phyloP scores from a whole-genome alignment of 805 yeast species.

The Cyberlindnera sargentensis region DNA sequence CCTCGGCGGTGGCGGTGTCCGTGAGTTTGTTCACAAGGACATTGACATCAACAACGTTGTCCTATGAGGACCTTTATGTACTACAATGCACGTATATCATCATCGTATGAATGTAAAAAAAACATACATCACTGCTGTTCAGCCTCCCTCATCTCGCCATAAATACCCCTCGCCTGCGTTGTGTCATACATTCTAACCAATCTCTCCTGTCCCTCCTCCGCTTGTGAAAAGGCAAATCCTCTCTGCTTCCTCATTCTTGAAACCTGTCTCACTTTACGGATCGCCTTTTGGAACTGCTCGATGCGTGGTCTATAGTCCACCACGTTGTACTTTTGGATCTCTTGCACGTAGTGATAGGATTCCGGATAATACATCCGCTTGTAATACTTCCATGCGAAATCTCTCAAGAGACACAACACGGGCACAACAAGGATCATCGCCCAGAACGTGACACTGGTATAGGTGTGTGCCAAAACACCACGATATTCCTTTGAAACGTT shows the following conservation, averaged over 20 bases:
- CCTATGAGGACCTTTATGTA: constrained; percentile 13
- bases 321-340: constrained; percentile 89
- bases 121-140: constrained; percentile 11
- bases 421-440: constrained; percentile 72
- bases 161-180: constrained; percentile 72
- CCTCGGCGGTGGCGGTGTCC: constrained; percentile 85
- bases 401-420: constrained; percentile 72
- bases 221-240: constrained; percentile 97
- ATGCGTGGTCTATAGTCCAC: constrained; percentile 93
- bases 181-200: constrained; percentile 93
- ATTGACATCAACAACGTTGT: constrained; percentile 32
- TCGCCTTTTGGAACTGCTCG: constrained; percentile 95
- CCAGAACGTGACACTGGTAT: constrained; percentile 80
- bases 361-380: constrained; percentile 90
- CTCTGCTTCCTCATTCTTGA: constrained; percentile 97
- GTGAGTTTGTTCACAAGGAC: constrained; percentile 69
- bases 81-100: background rate
- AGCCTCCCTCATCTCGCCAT: constrained; percentile 51
- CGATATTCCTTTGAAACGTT: constrained; percentile 77
- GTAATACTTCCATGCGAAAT: constrained; percentile 89
- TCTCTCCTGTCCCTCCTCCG: constrained; percentile 89
- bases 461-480: constrained; percentile 72
- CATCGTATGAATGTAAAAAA: background rate
- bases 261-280: constrained; percentile 94
- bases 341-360: constrained; percentile 91